Evolutionary conservation across 2,329 filamentous ascomycete species (phyloP).

Genomic region (Pseudogymnoascus sp.): DNA sequence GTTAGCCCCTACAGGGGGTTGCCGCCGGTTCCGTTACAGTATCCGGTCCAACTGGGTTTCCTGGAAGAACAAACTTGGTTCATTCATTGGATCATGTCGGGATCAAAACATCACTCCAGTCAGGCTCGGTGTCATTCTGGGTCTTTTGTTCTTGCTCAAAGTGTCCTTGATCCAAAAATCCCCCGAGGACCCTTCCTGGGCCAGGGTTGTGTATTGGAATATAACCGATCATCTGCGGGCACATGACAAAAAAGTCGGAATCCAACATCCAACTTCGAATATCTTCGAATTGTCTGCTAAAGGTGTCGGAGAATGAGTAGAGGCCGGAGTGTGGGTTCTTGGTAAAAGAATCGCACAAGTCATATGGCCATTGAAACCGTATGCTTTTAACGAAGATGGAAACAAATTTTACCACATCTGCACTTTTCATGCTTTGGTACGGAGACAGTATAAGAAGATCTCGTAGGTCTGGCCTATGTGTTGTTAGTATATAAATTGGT

Average conservation of each 20-base stretch:
- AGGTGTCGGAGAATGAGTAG: not conserved
- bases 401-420: not conserved
- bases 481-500: not conserved
- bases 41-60: not conserved
- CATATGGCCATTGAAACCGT: slow-evolving; percentile 1
- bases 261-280: slow-evolving; percentile 5
- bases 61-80: not conserved
- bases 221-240: not conserved
- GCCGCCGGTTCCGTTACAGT: not conserved
- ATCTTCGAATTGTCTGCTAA: not conserved
- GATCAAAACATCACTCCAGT: slow-evolving; percentile 3
- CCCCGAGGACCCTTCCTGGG: not conserved
- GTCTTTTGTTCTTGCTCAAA: not conserved
- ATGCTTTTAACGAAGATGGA: not conserved
- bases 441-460: not conserved
- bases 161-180: not conserved
- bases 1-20: no score
- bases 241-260: slow-evolving; percentile 4
- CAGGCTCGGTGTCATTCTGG: not conserved
- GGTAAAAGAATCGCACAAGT: not conserved
- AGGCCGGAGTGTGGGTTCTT: not conserved
- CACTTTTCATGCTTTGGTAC: slow-evolving; percentile 1
- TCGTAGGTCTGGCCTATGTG: not conserved
- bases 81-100: not conserved
- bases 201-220: slow-evolving; percentile 1